Evolutionary conservation across 2,329 filamentous ascomycete species (phyloP), one percentile per base, ranked within the genome.

Genomic region (Stachybotrys echinatus): DNA sequence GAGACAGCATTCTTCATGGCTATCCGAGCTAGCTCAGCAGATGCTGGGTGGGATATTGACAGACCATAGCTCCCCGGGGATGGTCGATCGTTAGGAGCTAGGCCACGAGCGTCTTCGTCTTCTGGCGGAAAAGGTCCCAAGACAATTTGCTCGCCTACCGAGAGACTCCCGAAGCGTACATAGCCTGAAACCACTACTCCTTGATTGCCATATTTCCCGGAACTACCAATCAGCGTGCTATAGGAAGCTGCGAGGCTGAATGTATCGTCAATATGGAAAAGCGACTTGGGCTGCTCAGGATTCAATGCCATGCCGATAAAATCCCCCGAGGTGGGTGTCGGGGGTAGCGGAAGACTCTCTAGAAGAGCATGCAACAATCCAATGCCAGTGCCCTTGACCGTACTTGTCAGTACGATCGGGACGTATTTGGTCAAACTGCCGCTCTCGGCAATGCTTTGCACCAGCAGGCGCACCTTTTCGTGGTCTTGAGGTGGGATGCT

Each of bases 211-310:
- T 52, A 49, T 20, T 49, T 49, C 5, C 53, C 48, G 5, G 52
- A 42, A 14, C 49, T 52, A 6, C 54, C 55, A 20, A 55, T 48
- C 37, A 63, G 48, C 12, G 47, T 53, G 58, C 54, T 53, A 54
- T 83, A 84, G 2, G 83, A 81, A 1, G 80, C 79, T 1, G 86
- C 81, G 14, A 92, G 79, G 51, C 81, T 88, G 65, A 95, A 97
- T 1, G 91, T 84, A 58, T 96, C 92, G 63, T 97, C 92, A 21
- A 97, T 81, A 61, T 96, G 88, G 61, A 97, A 97, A 2, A 96
- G 71, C 31, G 80, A 80, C 5, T 74, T 72, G 2, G 83, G 80
- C 49, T 81, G 77, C 51, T 83, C 76, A 1, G 81, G 81, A 51
- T 83, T 83, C 48, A 83, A 61, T 2, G 72, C 73, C 40, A 72